Evolutionary conservation across 1,139 yeast species (phyloP).

Genomic region (Suhomyces chickasaworum): DNA sequence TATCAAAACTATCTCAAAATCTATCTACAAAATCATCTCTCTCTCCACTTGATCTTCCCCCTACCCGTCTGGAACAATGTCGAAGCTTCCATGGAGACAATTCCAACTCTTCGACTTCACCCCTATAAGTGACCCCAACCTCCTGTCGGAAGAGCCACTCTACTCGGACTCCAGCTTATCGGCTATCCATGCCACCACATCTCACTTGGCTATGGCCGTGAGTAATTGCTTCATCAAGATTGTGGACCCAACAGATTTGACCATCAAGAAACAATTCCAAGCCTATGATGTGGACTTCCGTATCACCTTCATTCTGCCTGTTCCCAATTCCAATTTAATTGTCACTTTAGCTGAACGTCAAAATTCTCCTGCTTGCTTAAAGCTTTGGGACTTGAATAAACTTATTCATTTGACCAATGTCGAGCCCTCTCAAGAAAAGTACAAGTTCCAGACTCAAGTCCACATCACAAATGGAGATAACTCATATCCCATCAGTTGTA

Average conservation of each 20-base stretch:
- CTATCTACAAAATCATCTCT: neutral
- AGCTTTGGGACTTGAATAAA: constrained; percentile 70
- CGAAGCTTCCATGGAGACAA: constrained; percentile 69
- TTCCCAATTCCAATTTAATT: constrained; percentile 52
- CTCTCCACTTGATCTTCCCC: neutral
- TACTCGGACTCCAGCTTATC: constrained; percentile 80
- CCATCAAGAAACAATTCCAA: constrained; percentile 49
- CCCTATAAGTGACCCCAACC: constrained; percentile 82
- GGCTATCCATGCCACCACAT: constrained; percentile 57
- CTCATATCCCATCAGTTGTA: constrained; percentile 71
- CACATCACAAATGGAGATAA: constrained; percentile 54
- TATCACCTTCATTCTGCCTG: constrained; percentile 55
- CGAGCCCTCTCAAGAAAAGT: constrained; percentile 37
- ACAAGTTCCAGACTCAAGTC: constrained; percentile 39
- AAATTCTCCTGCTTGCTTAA: constrained; percentile 67
- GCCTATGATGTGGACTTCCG: constrained; percentile 70
- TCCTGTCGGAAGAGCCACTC: constrained; percentile 61
- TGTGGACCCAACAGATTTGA: constrained; percentile 49
- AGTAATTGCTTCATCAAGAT: constrained; percentile 58
- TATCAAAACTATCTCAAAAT: neutral
- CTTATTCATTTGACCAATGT: constrained; percentile 38
- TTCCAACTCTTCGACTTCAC: constrained; percentile 83
- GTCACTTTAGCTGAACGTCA: constrained; percentile 75
- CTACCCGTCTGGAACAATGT: constrained; percentile 2
- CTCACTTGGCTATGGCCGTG: constrained; percentile 61